phyloP scores from a whole-genome alignment of 495 filamentous ascomycete species.

The Xylaria acuta region DNA sequence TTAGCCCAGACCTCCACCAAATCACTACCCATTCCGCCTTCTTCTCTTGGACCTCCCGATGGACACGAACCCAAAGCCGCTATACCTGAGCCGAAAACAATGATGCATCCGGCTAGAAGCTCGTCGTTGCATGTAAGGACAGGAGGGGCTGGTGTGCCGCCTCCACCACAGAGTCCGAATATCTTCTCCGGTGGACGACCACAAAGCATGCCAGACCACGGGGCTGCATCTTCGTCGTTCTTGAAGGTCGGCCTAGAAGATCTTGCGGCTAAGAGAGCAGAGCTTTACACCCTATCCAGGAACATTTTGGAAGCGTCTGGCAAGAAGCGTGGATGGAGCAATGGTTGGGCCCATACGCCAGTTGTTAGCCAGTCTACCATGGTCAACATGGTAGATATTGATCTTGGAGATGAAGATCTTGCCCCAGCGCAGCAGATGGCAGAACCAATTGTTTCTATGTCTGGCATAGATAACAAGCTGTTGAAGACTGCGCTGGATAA shows the following conservation, averaged over 20 bases:
- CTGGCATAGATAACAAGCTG: constrained; percentile 59
- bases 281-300: constrained; percentile 79
- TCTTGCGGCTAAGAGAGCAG: constrained; percentile 80
- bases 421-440: constrained; percentile 30
- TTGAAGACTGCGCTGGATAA: constrained; percentile 58
- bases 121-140: constrained; percentile 56
- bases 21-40: constrained; percentile 68
- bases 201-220: constrained; percentile 36
- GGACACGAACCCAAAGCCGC: constrained; percentile 57
- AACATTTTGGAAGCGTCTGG: constrained; percentile 79
- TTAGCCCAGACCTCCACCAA: constrained; percentile 77
- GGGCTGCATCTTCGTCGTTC: constrained; percentile 43
- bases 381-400: constrained; percentile 62
- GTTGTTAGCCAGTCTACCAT: constrained; percentile 58
- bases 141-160: constrained; percentile 28
- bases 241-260: constrained; percentile 77
- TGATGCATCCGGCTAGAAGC: constrained; percentile 64
- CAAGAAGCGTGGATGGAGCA: constrained; percentile 73
- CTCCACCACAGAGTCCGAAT: constrained; percentile 53
- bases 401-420: constrained; percentile 48
- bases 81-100: constrained; percentile 67
- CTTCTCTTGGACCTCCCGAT: constrained; percentile 53
- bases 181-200: constrained; percentile 47
- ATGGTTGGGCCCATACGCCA: constrained; percentile 75
- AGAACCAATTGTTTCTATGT: constrained; percentile 34